These are phyloP conservation scores for Pogostemon cablin DNA, from an alignment of 257 asterid species.

Conservation along the genomic window DNA sequence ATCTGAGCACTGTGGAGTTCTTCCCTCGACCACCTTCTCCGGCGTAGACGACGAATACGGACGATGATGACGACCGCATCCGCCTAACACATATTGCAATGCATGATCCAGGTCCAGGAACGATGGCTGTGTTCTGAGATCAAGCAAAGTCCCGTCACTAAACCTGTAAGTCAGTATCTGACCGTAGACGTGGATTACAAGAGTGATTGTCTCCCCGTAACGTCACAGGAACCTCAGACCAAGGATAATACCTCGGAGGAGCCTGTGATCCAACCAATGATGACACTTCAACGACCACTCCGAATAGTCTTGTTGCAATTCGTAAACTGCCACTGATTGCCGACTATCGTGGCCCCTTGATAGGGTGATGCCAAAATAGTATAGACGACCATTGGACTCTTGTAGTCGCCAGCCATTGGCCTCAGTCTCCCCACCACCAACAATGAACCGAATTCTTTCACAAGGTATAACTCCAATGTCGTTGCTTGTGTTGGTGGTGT, in stretches of 20 bases:
- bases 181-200: slow-evolving; percentile 24
- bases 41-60: no score
- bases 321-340: slow-evolving; percentile 21
- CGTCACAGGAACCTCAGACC: slow-evolving; percentile 7
- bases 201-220: slow-evolving; percentile 23
- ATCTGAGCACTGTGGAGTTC: no score
- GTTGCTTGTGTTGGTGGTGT: slow-evolving; percentile 8
- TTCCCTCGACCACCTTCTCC: no score
- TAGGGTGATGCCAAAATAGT: slow-evolving; percentile 13
- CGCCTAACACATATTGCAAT: no score
- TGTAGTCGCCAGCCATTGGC: background rate
- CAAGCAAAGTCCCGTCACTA: no score
- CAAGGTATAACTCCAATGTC: slow-evolving; percentile 4
- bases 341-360: background rate
- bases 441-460: background rate
- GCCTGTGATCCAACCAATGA: background rate
- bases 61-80: no score
- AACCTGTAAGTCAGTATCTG: background rate
- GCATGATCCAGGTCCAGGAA: no score
- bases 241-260: no score
- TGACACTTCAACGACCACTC: slow-evolving; percentile 28
- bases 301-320: slow-evolving; percentile 24
- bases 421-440: background rate
- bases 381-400: slow-evolving; percentile 17
- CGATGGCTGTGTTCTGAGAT: no score